Conservation (phyloP, 2,329 filamentous ascomycete genomes). For the Graphiopsis chlorocephala region DNA sequence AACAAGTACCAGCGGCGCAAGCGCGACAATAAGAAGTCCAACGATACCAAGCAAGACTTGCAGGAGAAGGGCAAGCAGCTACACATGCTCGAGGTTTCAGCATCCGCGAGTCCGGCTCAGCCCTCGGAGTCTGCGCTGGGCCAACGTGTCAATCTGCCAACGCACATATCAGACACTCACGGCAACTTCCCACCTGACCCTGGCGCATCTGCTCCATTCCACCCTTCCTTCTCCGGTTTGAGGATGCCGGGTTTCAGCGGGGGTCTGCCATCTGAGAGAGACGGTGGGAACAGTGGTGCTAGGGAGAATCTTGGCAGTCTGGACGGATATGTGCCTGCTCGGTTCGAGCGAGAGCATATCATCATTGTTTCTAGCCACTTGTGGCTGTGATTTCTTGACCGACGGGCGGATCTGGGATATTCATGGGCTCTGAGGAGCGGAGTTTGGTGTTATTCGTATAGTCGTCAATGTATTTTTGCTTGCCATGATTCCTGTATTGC, state of each 20-base stretch:
- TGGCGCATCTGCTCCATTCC: not conserved
- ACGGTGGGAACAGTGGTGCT: not conserved
- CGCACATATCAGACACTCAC: not conserved
- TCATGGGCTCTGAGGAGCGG: not conserved
- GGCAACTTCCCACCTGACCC: not conserved
- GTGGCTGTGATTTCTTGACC: not conserved
- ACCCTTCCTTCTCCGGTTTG: not conserved
- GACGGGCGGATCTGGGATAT: not conserved
- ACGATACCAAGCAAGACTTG: slow-evolving; percentile 15
- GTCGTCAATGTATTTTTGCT: not conserved
- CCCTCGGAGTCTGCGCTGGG: not conserved
- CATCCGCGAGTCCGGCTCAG: not conserved
- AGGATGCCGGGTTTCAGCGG: not conserved
- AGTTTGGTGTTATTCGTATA: not conserved
- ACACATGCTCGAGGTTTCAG: slow-evolving; percentile 6
- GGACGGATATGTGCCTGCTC: not conserved
- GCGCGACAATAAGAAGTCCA: slow-evolving; percentile 17
- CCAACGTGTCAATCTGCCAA: not conserved
- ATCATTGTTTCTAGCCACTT: not conserved
- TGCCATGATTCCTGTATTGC: not conserved
- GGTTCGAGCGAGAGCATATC: not conserved
- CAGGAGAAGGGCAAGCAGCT: slow-evolving; percentile 16
- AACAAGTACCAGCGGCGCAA: slow-evolving; percentile 17
- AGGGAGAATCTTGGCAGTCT: not conserved
- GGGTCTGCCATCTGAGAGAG: not conserved